A percentile compares a stretch with the other conserved stretches of the same genome.
Conservation (phyloP, 1,139 yeast species). For the Saccharomycopsis hybrid region DNA sequence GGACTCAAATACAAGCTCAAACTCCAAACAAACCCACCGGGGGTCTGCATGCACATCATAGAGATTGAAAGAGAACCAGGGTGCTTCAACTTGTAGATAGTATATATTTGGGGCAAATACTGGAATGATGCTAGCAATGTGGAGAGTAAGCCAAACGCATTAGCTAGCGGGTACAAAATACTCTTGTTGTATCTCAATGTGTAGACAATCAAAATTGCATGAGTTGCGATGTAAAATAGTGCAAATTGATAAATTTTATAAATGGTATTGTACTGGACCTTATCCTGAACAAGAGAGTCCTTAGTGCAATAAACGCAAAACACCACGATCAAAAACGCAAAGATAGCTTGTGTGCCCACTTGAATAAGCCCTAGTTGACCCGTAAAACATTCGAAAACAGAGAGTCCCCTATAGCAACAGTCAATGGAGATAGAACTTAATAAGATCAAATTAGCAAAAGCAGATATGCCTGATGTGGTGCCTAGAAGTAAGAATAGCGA, state of each 20-base stretch:
- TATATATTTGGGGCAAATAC: conserved; percentile 73
- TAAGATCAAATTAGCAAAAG: conserved; percentile 61
- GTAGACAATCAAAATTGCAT: conserved; percentile 33
- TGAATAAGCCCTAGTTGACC: conserved; percentile 67
- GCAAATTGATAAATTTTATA: conserved; percentile 33
- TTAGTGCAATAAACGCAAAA: conserved; percentile 45
- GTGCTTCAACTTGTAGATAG: conserved; percentile 63
- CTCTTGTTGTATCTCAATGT: conserved; percentile 29
- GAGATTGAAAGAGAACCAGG: conserved; percentile 76
- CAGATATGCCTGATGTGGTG: conserved; percentile 63
- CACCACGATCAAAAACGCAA: conserved; percentile 56
- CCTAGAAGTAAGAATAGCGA: conserved; percentile 70
- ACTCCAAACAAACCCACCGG: conserved; percentile 82
- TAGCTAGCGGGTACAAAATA: conserved; percentile 38
- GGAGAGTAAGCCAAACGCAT: conserved; percentile 55
- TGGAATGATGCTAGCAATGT: conserved; percentile 60
- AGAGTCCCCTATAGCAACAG: conserved; percentile 41
- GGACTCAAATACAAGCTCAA: conserved; percentile 62
- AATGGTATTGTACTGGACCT: conserved; percentile 39
- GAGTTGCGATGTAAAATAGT: conserved; percentile 29
- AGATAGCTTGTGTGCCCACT: conserved; percentile 59
- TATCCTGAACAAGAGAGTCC: conserved; percentile 41
- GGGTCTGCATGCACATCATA: conserved; percentile 85
- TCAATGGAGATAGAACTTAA: conserved; percentile 49
- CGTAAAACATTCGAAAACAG: conserved; percentile 55